A percentile compares a stretch with the other conserved stretches of the same genome.
phyloP scores from a whole-genome alignment of 2,329 filamentous ascomycete genomes.

The Dothideomycetidae sp. region DNA sequence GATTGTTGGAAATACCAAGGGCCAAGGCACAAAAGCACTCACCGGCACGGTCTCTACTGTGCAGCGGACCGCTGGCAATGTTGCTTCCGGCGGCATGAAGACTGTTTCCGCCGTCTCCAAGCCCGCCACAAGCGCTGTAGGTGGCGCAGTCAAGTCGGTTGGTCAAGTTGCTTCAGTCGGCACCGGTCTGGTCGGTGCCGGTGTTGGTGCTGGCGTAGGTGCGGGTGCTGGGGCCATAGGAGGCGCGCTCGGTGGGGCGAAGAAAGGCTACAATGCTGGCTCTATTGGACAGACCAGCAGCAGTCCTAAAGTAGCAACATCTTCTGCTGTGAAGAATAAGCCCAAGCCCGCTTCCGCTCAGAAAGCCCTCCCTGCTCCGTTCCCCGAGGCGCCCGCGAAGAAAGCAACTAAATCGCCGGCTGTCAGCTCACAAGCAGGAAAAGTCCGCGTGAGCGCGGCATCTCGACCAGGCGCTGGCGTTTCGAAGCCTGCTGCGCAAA shows the following conservation, averaged over 20 bases:
- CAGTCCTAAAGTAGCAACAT: background rate
- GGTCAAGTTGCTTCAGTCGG: background rate
- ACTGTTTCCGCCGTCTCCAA: background rate
- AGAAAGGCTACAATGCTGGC: conserved; percentile 1
- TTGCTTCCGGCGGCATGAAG: background rate
- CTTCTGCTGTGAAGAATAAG: background rate
- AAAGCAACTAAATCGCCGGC: conserved; percentile 5
- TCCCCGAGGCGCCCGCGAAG: background rate
- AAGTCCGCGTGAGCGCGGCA: conserved; percentile 1
- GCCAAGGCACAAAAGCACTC: conserved; percentile 9
- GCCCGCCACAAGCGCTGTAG: conserved; percentile 7
- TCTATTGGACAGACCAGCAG: background rate
- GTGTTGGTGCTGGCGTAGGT: background rate
- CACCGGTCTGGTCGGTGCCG: background rate
- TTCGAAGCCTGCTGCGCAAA: background rate
- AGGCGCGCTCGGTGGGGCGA: conserved; percentile 3
- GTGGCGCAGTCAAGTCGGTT: conserved; percentile 4
- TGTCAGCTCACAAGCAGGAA: conserved; percentile 2
- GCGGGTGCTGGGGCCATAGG: conserved; percentile 1
- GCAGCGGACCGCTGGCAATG: conserved; percentile 5
- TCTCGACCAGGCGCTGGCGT: background rate
- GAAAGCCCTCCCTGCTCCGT: background rate
- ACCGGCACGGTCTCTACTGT: conserved; percentile 6
- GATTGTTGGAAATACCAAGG: conserved; percentile 6
- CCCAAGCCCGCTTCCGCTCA: background rate